phyloP scores from a whole-genome alignment of 768 basidiomycete species.

The Suillus discolor region DNA sequence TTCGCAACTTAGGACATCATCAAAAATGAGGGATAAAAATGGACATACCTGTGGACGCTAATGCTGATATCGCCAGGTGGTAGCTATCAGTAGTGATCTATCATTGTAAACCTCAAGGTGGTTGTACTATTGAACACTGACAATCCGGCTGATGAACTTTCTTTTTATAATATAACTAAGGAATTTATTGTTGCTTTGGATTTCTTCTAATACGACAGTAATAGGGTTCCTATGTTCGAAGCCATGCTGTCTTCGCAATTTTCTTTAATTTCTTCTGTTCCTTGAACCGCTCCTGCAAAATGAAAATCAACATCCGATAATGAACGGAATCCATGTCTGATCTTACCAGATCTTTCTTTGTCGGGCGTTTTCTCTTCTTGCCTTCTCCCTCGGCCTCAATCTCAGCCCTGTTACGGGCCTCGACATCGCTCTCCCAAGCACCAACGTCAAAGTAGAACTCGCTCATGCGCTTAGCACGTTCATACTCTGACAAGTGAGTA shows the following conservation, averaged over 20 bases:
- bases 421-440: conserved; percentile 77
- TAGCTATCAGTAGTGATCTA: neutral
- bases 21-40: neutral
- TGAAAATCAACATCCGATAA: conserved; percentile 11
- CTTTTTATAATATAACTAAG: neutral
- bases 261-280: conserved; percentile 83
- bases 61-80: neutral
- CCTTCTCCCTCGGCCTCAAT: conserved; percentile 48
- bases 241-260: conserved; percentile 86
- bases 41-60: neutral
- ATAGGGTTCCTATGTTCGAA: conserved; percentile 54
- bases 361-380: conserved; percentile 76
- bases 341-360: conserved; percentile 84
- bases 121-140: neutral
- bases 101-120: neutral
- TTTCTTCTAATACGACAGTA: conserved; percentile 3
- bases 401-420: conserved; percentile 39
- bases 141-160: neutral
- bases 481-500: conserved; percentile 76
- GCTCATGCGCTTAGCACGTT: conserved; percentile 80
- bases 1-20: conserved; percentile 62
- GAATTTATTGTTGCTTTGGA: neutral
- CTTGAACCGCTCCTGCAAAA: conserved; percentile 73
- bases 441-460: conserved; percentile 84
- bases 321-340: conserved; percentile 9